phyloP scores from a whole-genome alignment of 2,329 filamentous ascomycete species.

The Talaromyces amestolkiae region DNA sequence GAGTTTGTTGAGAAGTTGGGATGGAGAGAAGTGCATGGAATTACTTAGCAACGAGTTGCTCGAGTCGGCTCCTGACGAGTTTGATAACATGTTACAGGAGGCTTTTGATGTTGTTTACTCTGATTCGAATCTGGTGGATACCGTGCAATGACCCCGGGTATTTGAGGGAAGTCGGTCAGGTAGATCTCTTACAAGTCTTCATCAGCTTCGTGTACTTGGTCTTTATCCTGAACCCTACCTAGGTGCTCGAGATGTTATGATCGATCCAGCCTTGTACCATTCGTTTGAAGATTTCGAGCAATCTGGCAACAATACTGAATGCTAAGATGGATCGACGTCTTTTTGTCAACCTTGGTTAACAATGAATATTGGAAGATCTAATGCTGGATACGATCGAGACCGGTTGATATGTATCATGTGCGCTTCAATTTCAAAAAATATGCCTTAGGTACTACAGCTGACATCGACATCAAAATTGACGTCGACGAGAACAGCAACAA shows the following conservation, averaged over 20 bases:
- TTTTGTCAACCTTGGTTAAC: not conserved
- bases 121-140: not conserved
- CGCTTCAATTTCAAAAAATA: not conserved
- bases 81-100: conserved; percentile 7
- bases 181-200: not conserved
- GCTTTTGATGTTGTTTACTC: conserved; percentile 8
- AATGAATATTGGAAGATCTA: not conserved
- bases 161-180: not conserved
- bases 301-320: not conserved
- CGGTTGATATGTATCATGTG: too few relatives aligned
- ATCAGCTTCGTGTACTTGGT: not conserved
- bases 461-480: not conserved
- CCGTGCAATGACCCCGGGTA: not conserved
- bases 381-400: not conserved
- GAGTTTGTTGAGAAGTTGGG: not conserved
- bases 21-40: conserved; percentile 15
- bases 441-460: not conserved
- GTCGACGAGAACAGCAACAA: not conserved
- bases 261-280: not conserved
- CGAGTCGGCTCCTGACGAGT: not conserved
- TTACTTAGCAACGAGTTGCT: conserved; percentile 13
- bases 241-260: not conserved
- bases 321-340: not conserved
- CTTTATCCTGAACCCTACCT: not conserved
- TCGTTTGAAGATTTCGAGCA: not conserved